Evolutionary conservation across 352 stramenopile genomes (phyloP).

Genomic region (Phytopythium litorale): DNA sequence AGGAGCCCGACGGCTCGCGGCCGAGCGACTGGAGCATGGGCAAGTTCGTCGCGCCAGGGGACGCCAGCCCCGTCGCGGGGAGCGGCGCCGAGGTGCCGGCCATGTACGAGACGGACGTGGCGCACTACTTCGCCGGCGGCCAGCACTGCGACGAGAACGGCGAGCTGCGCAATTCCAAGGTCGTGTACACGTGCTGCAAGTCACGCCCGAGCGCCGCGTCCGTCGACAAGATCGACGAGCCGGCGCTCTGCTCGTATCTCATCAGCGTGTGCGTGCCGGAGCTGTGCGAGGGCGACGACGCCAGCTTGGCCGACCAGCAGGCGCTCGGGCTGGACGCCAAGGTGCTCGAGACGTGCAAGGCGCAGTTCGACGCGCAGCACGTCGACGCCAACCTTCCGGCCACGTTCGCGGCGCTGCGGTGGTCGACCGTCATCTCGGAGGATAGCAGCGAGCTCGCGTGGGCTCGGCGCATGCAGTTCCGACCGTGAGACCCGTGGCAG

Average conservation of each 20-base stretch:
- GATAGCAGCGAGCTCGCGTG: slow-evolving; percentile 86
- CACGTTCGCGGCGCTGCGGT: slow-evolving; percentile 67
- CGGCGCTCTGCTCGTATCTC: slow-evolving; percentile 72
- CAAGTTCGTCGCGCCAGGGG: slow-evolving; percentile 35
- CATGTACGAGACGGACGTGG: slow-evolving; percentile 37
- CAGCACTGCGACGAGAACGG: slow-evolving; percentile 85
- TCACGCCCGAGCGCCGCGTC: slow-evolving; percentile 36
- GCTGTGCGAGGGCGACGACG: slow-evolving; percentile 43
- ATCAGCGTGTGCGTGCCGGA: slow-evolving; percentile 79
- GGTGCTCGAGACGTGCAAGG: slow-evolving; percentile 45
- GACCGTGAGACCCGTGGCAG: slow-evolving; percentile 17
- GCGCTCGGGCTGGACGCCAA: background rate
- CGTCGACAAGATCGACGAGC: slow-evolving; percentile 81
- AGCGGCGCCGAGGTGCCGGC: slow-evolving; percentile 23
- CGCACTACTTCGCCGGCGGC: slow-evolving; percentile 69
- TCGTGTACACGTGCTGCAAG: slow-evolving; percentile 80
- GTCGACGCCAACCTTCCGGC: slow-evolving; percentile 23
- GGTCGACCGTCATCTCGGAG: slow-evolving; percentile 76
- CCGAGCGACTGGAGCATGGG: slow-evolving; percentile 85
- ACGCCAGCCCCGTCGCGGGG: slow-evolving; percentile 18
- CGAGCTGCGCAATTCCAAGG: slow-evolving; percentile 62
- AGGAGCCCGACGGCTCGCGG: slow-evolving; percentile 66
- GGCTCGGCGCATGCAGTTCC: slow-evolving; percentile 65
- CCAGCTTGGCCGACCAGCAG: slow-evolving; percentile 26
- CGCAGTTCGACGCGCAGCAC: slow-evolving; percentile 36